Percentiles rank a stretch among this genome's conserved stretches.
phyloP scores from a whole-genome alignment of 2,329 filamentous ascomycete species.

The Colletotrichum limetticola region DNA sequence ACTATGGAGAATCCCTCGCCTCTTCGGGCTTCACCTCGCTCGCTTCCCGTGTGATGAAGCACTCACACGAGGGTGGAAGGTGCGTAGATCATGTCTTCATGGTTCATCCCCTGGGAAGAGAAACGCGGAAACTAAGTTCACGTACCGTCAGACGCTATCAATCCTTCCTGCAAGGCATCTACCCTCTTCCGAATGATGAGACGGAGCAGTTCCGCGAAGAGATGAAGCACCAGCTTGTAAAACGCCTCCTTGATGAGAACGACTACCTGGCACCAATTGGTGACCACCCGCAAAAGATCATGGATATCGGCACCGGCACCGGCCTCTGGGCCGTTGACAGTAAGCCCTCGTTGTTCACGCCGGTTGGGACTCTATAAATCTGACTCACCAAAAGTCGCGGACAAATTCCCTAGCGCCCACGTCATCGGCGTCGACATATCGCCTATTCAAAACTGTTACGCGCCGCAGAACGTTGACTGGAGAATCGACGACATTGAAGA shows the following conservation, averaged over 20 bases:
- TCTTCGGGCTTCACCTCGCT: conserved; percentile 55
- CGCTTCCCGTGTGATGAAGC: conserved; percentile 36
- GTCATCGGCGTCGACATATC: conserved; percentile 58
- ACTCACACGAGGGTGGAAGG: conserved; percentile 35
- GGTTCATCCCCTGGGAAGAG: neutral
- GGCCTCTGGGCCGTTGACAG: conserved; percentile 67
- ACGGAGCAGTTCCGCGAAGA: conserved; percentile 60
- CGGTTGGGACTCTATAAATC: neutral
- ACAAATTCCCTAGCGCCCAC: conserved; percentile 55
- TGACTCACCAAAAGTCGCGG: conserved; percentile 50
- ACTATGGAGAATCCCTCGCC: conserved; percentile 50
- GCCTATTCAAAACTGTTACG: conserved; percentile 55
- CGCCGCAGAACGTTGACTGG: conserved; percentile 68
- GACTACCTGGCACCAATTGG: conserved; percentile 57
- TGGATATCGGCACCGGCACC: conserved; percentile 62
- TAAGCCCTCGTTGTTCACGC: conserved; percentile 39
- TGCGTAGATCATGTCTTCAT: conserved; percentile 10
- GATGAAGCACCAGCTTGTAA: conserved; percentile 59
- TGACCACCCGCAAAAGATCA: conserved; percentile 57
- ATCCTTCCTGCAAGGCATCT: conserved; percentile 56
- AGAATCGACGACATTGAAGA: conserved; percentile 58
- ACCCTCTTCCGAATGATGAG: conserved; percentile 65
- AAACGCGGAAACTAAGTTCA: conserved; percentile 8
- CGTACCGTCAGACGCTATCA: conserved; percentile 57
- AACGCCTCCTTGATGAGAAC: conserved; percentile 56